Percentiles rank a stretch among this genome's conserved stretches.
Conservation (phyloP, 2,329 filamentous ascomycete species). For the Fusarium marasasianum region DNA sequence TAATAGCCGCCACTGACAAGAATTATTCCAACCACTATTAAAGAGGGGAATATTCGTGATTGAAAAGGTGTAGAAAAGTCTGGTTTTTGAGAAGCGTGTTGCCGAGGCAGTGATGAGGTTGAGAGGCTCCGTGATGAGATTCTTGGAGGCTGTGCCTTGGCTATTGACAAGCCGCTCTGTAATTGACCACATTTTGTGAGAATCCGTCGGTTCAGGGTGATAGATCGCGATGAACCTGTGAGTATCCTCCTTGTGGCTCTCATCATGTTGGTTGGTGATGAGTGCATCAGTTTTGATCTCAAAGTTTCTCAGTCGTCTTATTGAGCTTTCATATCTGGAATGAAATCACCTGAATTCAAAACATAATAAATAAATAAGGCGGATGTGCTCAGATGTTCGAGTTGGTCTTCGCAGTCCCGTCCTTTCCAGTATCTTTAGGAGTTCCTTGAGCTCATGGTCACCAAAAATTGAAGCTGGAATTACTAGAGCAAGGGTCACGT, state of each 20-base stretch:
- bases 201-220: background rate
- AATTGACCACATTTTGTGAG: background rate
- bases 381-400: rapidly evolving
- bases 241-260: slow-evolving; percentile 8
- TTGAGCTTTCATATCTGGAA: background rate
- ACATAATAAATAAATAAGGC: background rate
- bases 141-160: background rate
- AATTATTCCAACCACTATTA: slow-evolving; percentile 35
- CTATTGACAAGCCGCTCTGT: background rate
- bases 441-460: background rate
- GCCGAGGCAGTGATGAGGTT: slow-evolving; percentile 2
- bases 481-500: slow-evolving; percentile 30
- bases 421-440: background rate
- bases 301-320: background rate
- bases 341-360: too few species aligned
- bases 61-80: slow-evolving; percentile 57
- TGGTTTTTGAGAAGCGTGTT: slow-evolving; percentile 19
- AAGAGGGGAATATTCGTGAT: slow-evolving; percentile 37
- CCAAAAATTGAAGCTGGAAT: slow-evolving; percentile 5
- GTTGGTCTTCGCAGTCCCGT: background rate
- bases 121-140: background rate
- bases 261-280: background rate
- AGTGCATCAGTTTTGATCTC: background rate
- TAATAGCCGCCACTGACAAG: slow-evolving; percentile 43
- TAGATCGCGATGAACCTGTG: background rate